These are phyloP conservation scores for Tausonia pullulans DNA, from an alignment of 1,284 basidiomycete species.

Conservation along the genomic window DNA sequence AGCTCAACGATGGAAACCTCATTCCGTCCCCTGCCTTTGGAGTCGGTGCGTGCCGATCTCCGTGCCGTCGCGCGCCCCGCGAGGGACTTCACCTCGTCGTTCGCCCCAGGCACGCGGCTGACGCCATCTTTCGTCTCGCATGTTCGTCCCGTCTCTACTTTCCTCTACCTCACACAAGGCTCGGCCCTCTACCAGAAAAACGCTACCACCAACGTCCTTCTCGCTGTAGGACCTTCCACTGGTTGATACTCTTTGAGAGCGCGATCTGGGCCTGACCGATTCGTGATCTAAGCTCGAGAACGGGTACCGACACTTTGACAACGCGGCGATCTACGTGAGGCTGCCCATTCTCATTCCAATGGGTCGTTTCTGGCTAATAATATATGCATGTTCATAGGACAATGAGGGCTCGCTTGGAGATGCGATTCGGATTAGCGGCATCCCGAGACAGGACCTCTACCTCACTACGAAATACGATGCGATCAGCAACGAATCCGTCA, in stretches of 20 bases:
- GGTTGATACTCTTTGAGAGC: neutral
- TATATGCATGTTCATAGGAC: neutral
- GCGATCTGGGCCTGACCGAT: neutral
- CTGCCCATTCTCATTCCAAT: neutral
- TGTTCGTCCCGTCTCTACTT: neutral
- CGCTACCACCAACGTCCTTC: constrained; percentile 5
- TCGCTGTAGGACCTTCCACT: neutral
- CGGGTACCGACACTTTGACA: constrained; percentile 16
- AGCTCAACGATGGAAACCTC: constrained; percentile 17
- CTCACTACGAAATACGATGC: constrained; percentile 17
- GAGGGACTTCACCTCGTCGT: too few species aligned
- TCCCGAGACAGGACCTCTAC: constrained; percentile 19
- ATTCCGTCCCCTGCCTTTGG: constrained; percentile 18
- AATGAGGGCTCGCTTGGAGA: neutral
- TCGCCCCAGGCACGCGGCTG: too few species aligned
- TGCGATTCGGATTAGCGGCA: constrained; percentile 16
- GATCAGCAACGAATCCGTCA: constrained; percentile 1
- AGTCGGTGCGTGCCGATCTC: neutral
- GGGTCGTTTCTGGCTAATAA: neutral
- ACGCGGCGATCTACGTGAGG: constrained; percentile 10
- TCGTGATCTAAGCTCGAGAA: neutral
- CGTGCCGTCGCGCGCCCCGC: too few species aligned
- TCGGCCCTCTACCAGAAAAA: constrained; percentile 4
- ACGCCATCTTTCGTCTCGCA: too few species aligned
- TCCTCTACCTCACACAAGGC: neutral